Conservation (phyloP, 1,284 basidiomycete species). For the Ustanciosporium gigantosporum region DNA sequence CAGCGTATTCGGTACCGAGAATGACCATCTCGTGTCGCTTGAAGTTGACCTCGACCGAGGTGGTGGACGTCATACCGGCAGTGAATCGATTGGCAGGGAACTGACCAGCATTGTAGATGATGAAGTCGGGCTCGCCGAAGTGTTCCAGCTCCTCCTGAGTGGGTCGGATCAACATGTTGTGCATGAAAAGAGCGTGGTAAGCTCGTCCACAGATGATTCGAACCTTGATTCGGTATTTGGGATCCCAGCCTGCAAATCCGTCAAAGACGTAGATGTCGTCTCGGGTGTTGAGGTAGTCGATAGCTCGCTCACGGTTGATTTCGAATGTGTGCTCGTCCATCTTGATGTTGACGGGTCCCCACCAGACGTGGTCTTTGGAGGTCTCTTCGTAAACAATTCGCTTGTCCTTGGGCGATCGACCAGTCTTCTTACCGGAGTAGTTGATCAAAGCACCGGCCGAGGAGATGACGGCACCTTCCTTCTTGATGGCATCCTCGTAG, state of each 20-base stretch:
- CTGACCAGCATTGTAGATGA: slow-evolving; percentile 99
- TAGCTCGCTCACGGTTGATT: slow-evolving; percentile 99
- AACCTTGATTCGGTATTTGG: slow-evolving; percentile 99
- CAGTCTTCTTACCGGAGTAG: slow-evolving; percentile 99
- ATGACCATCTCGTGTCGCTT: slow-evolving; percentile 99
- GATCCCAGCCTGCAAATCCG: slow-evolving; percentile 96
- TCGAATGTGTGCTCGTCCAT: slow-evolving; percentile 98
- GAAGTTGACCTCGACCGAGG: slow-evolving; percentile 99
- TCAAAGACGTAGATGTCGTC: slow-evolving; percentile 99
- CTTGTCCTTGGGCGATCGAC: slow-evolving; percentile 98
- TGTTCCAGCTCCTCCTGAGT: slow-evolving; percentile 89
- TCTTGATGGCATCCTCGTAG: slow-evolving; percentile 97
- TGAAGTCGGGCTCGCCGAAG: slow-evolving; percentile 99
- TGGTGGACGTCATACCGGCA: slow-evolving; percentile 98
- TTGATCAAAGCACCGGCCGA: slow-evolving; percentile 96
- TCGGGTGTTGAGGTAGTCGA: slow-evolving; percentile 95
- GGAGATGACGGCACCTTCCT: slow-evolving; percentile 97
- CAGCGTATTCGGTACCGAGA: slow-evolving; percentile 98
- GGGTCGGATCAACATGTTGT: slow-evolving; percentile 92
- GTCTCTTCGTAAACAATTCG: slow-evolving; percentile 98
- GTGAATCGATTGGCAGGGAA: slow-evolving; percentile 99
- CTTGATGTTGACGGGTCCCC: slow-evolving; percentile 99
- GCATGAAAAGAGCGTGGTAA: slow-evolving; percentile 99
- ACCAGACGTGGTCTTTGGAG: slow-evolving; percentile 97
- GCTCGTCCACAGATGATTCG: slow-evolving; percentile 97